phyloP scores from a whole-genome alignment of 768 basidiomycete species.

The Amanita rimosa region DNA sequence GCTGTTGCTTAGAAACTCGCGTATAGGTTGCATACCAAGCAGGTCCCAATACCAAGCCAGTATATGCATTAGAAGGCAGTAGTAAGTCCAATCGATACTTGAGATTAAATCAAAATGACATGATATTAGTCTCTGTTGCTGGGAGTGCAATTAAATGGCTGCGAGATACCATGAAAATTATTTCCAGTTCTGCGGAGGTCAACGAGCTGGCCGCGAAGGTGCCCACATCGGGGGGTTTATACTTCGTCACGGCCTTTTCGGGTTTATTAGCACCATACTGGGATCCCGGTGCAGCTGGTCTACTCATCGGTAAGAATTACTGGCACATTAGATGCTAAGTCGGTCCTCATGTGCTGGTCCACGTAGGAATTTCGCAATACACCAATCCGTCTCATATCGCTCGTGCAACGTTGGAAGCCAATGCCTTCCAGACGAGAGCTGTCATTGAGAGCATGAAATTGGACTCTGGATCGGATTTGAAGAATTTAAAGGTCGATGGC shows the following conservation, averaged over 20 bases:
- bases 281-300: slow-evolving; percentile 86
- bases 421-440: slow-evolving; percentile 91
- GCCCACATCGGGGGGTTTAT: slow-evolving; percentile 76
- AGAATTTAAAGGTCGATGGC: slow-evolving; percentile 92
- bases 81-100: slow-evolving; percentile 39
- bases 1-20: slow-evolving; percentile 5
- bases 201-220: slow-evolving; percentile 75
- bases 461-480: slow-evolving; percentile 72
- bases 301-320: slow-evolving; percentile 54
- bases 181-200: slow-evolving; percentile 71
- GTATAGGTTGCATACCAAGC: slow-evolving; percentile 81
- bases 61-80: slow-evolving; percentile 92
- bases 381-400: slow-evolving; percentile 90
- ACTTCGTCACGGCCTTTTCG: slow-evolving; percentile 95
- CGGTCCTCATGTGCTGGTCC: background rate
- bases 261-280: slow-evolving; percentile 96
- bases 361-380: slow-evolving; percentile 65
- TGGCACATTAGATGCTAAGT: background rate
- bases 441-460: slow-evolving; percentile 93
- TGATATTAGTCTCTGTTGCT: slow-evolving; percentile 69
- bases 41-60: slow-evolving; percentile 63
- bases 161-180: slow-evolving; percentile 81
- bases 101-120: slow-evolving; percentile 1
- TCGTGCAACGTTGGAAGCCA: slow-evolving; percentile 91
- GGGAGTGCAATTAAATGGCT: slow-evolving; percentile 97